These are phyloP conservation scores for Salicornia ramosissima DNA, from an alignment of 148 eudicot species.

Conservation along the genomic window DNA sequence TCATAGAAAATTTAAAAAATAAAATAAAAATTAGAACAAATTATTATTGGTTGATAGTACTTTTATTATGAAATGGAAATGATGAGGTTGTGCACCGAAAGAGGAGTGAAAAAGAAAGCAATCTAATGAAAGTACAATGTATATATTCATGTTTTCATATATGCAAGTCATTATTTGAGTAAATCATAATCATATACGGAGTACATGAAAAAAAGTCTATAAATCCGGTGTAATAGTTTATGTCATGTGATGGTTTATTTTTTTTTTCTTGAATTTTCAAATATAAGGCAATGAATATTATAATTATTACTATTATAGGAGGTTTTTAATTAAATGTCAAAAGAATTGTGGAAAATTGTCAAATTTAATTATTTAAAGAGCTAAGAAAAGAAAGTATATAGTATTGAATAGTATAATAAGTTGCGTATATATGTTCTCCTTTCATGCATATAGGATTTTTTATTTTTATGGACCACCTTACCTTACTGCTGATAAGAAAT, in stretches of 20 bases:
- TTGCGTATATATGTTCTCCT: conserved; percentile 1
- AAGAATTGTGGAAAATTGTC: not conserved
- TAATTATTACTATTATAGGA: not conserved
- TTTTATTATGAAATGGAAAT: conserved; percentile 20
- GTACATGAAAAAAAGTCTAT: not conserved
- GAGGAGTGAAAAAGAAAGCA: conserved; percentile 32
- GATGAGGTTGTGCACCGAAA: conserved; percentile 38
- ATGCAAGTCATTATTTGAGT: not conserved
- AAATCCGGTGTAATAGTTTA: not conserved
- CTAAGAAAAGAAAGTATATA: not conserved
- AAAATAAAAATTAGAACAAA: not conserved
- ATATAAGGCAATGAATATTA: not conserved
- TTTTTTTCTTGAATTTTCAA: no score
- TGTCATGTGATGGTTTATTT: not conserved
- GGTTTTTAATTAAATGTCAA: not conserved
- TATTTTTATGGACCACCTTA: conserved; percentile 16
- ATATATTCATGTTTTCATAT: conserved; percentile 17
- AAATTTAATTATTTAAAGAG: not conserved
- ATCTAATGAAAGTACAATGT: conserved; percentile 26
- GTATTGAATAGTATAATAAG: conserved; percentile 3
- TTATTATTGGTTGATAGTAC: conserved; percentile 3
- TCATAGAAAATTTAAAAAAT: not conserved
- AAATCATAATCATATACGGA: conserved; percentile 9
- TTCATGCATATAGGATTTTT: not conserved
- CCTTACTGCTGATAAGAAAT: not conserved